Conservation (phyloP, 2,329 filamentous ascomycete species). For the Aspergillus pseudoglaucus region DNA sequence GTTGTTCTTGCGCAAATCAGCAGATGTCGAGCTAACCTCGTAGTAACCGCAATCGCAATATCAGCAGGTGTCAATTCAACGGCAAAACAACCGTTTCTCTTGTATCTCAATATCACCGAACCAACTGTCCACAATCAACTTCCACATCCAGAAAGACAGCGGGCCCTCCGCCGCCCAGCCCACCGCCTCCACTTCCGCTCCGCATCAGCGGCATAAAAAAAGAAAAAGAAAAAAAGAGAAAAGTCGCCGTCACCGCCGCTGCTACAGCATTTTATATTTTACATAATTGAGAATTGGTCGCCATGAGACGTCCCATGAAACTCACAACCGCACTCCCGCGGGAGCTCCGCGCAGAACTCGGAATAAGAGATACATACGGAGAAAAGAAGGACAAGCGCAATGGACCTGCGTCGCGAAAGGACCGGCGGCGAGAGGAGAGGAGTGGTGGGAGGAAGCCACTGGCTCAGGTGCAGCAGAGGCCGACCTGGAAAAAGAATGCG, state of each 20-base stretch:
- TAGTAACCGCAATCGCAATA: neutral
- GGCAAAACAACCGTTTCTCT: neutral
- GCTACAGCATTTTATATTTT: neutral
- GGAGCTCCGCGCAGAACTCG: constrained; percentile 34
- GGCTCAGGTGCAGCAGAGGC: constrained; percentile 12
- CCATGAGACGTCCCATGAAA: constrained; percentile 31
- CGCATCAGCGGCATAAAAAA: constrained; percentile 13
- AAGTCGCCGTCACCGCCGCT: no score
- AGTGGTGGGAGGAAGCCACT: constrained; percentile 50
- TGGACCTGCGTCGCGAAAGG: constrained; percentile 48
- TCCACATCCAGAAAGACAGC: constrained; percentile 6
- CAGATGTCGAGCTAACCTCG: no score
- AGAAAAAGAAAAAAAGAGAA: neutral
- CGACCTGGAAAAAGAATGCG: neutral
- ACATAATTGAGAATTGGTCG: constrained; percentile 6
- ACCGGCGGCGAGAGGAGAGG: constrained; percentile 61
- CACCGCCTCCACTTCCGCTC: constrained; percentile 18
- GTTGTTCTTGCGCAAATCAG: no score
- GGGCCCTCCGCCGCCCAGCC: constrained; percentile 6
- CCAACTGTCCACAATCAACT: neutral
- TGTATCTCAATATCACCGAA: neutral
- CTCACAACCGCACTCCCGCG: constrained; percentile 39
- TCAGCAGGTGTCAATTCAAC: neutral
- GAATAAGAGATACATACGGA: constrained; percentile 31
- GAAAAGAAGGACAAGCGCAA: constrained; percentile 25